These are phyloP conservation scores for Theobroma cacao DNA, from an alignment of 345 rosid species.

Conservation along the genomic window DNA sequence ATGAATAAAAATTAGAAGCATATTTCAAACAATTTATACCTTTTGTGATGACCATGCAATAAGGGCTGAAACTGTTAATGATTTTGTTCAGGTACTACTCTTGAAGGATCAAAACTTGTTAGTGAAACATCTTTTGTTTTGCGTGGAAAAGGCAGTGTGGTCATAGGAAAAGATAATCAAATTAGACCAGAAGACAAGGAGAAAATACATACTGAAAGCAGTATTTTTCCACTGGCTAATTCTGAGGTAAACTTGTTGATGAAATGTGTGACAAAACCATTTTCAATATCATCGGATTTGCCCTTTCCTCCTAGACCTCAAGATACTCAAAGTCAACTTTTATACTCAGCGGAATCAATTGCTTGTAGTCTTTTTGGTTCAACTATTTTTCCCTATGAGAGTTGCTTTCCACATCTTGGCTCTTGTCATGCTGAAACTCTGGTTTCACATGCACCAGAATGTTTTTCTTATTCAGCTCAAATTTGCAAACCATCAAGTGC, in stretches of 20 bases:
- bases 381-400: constrained; percentile 15
- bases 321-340: constrained; percentile 7
- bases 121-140: constrained; percentile 12
- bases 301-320: constrained; percentile 12
- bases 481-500: constrained; percentile 15
- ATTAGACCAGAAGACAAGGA: constrained; percentile 10
- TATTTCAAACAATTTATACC: not conserved
- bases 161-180: not conserved
- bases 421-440: constrained; percentile 13
- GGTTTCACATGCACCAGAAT: constrained; percentile 8
- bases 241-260: not conserved
- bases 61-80: not conserved
- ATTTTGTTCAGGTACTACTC: constrained; percentile 21
- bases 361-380: constrained; percentile 14
- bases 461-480: constrained; percentile 7
- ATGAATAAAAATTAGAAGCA: not conserved
- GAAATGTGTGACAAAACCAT: not conserved
- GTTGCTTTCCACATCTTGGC: not conserved
- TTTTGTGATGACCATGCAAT: not conserved
- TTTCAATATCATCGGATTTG: not conserved
- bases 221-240: not conserved
- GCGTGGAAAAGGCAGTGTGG: constrained; percentile 8
- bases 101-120: constrained; percentile 21
- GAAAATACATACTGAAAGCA: constrained; percentile 9
- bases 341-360: not conserved